A percentile compares a stretch with the other conserved stretches of the same genome.
These are phyloP conservation scores for Boletales sp. DNA, from an alignment of 768 basidiomycete species.

Conservation along the genomic window DNA sequence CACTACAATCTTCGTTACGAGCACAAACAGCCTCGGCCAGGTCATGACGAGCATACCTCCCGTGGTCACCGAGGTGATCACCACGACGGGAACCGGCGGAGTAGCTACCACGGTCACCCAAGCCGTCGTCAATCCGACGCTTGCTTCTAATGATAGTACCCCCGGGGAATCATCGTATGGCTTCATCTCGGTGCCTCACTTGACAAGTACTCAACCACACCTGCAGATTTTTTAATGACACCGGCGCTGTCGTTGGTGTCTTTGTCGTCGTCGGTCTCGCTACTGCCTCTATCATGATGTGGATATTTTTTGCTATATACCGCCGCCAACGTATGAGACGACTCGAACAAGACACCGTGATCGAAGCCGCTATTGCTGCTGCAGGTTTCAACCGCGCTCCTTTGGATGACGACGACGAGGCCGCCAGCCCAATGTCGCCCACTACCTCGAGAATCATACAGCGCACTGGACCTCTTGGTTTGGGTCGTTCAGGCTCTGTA, in stretches of 20 bases:
- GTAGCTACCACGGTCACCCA: slow-evolving; percentile 55
- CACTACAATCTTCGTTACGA: slow-evolving; percentile 50
- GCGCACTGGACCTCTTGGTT: slow-evolving; percentile 28
- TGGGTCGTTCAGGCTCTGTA: slow-evolving; percentile 14
- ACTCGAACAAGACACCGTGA: slow-evolving; percentile 65
- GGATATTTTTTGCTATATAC: slow-evolving; percentile 67
- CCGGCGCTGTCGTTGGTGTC: slow-evolving; percentile 87
- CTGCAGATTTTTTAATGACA: slow-evolving; percentile 78
- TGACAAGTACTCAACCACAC: slow-evolving; percentile 5
- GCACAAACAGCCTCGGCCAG: slow-evolving; percentile 55
- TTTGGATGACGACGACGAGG: slow-evolving; percentile 64
- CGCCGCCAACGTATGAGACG: slow-evolving; percentile 57
- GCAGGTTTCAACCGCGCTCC: slow-evolving; percentile 66
- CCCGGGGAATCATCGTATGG: slow-evolving; percentile 48
- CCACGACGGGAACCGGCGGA: slow-evolving; percentile 54
- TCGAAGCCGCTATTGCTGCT: slow-evolving; percentile 70
- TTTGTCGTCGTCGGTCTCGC: slow-evolving; percentile 89
- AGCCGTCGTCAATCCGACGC: slow-evolving; percentile 67
- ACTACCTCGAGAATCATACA: slow-evolving; percentile 33
- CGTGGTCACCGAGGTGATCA: slow-evolving; percentile 52
- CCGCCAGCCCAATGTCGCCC: slow-evolving; percentile 14
- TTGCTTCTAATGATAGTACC: slow-evolving; percentile 46
- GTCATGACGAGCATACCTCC: slow-evolving; percentile 50
- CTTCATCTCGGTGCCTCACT: neutral
- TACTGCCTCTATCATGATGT: slow-evolving; percentile 61